Percentiles rank a stretch among this genome's conserved stretches.
Conservation (phyloP, 2,329 filamentous ascomycete species). For the Venturia oleaginea region DNA sequence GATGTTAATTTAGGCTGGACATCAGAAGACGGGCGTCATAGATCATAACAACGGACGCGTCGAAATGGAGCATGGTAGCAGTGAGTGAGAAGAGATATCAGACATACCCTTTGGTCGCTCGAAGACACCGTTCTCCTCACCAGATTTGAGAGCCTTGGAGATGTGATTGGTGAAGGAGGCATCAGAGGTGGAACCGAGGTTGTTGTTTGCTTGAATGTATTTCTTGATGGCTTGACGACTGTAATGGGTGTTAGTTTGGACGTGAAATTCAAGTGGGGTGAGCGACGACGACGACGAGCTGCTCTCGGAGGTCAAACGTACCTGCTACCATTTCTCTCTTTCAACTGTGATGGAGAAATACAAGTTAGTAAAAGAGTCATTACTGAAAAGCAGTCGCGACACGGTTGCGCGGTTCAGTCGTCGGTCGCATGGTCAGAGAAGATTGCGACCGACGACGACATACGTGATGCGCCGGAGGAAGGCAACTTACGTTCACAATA, state of each 20-base stretch:
- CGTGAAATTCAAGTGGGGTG: not conserved
- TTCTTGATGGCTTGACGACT: conserved; percentile 68
- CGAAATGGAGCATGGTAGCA: not conserved
- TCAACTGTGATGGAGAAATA: conserved; percentile 46
- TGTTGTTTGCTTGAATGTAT: conserved; percentile 65
- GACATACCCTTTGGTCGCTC: conserved; percentile 79
- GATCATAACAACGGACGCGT: not conserved
- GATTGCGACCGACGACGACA: conserved; percentile 10
- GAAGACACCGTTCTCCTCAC: conserved; percentile 81
- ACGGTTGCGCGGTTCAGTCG: not conserved
- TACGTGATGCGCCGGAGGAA: conserved; percentile 36
- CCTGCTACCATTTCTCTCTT: conserved; percentile 63
- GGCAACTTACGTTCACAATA: conserved; percentile 58
- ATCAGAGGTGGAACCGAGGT: conserved; percentile 45
- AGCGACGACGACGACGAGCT: not conserved
- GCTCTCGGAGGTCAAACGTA: conserved; percentile 35
- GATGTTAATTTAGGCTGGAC: conserved; percentile 15
- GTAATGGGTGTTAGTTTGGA: conserved; percentile 17
- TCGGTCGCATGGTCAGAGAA: conserved; percentile 5
- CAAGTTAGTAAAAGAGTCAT: conserved; percentile 37
- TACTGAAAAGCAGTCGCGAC: not conserved
- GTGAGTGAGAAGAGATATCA: not conserved
- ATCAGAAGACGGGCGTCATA: not conserved
- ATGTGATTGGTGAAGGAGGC: conserved; percentile 62
- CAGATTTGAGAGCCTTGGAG: conserved; percentile 74